phyloP scores from a whole-genome alignment of 208 protist genomes.

The Leishmania major region DNA sequence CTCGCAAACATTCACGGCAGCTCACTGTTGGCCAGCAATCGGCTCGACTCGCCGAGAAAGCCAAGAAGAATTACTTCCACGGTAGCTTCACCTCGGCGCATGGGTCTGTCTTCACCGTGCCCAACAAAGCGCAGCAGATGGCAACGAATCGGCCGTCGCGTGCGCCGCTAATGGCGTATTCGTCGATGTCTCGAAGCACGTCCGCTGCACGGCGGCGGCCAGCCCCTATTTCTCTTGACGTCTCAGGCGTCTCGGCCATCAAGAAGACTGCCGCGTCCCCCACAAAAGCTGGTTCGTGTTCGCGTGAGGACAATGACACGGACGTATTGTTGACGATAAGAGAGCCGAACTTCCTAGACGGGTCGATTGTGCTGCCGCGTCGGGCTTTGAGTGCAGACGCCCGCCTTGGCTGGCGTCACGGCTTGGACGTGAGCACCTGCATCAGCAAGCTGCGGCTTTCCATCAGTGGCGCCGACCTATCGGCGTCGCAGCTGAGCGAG shows the following conservation, averaged over 20 bases:
- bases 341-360: conserved; percentile 25
- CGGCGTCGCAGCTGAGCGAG: conserved; percentile 11
- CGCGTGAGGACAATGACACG: conserved; percentile 4
- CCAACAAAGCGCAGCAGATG: conserved; percentile 60
- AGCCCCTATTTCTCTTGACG: conserved; percentile 26
- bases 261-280: conserved; percentile 30
- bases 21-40: conserved; percentile 68
- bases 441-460: conserved; percentile 1
- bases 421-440: background rate
- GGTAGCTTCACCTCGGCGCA: conserved; percentile 80
- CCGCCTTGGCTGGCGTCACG: conserved; percentile 18
- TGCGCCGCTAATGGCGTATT: conserved; percentile 20
- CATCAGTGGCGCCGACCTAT: background rate
- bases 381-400: conserved; percentile 52
- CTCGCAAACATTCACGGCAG: conserved; percentile 33
- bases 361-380: conserved; percentile 43
- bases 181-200: conserved; percentile 23
- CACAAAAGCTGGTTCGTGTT: background rate
- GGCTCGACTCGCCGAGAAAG: conserved; percentile 61
- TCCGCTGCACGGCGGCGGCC: conserved; percentile 17
- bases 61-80: conserved; percentile 74
- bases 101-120: conserved; percentile 72
- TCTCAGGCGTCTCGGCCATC: conserved; percentile 39
- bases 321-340: background rate
- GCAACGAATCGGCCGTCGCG: conserved; percentile 45